Conservation (phyloP, 129 eudicot genomes). For the Ambrosia trifida region DNA sequence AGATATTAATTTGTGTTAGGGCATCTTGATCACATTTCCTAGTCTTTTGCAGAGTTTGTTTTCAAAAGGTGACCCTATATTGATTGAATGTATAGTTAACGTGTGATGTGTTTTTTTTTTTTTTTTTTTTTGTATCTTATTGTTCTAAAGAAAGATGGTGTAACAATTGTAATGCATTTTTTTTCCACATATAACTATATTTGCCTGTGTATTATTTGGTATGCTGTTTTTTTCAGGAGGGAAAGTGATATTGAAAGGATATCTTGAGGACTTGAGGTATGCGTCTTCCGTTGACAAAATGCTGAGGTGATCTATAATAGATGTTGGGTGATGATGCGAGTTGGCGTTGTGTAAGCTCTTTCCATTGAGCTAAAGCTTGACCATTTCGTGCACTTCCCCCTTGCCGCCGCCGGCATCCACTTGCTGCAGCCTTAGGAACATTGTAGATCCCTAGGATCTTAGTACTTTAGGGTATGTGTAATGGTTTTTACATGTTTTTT, state of each 20-base stretch:
- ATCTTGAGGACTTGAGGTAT: not conserved
- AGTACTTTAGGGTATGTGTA: no score
- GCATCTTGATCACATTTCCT: not conserved
- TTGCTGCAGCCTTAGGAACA: no score
- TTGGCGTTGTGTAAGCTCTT: no score
- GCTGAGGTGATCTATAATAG: no score
- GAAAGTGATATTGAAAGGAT: not conserved
- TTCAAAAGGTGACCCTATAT: not conserved
- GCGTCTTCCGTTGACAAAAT: no score
- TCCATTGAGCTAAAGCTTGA: no score
- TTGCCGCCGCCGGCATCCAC: no score
- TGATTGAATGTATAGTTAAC: not conserved
- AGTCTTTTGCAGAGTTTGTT: not conserved
- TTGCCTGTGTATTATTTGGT: not conserved
- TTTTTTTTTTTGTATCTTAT: constrained; percentile 1
- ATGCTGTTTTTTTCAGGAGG: not conserved
- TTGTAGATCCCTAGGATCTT: no score
- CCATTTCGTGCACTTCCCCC: no score
- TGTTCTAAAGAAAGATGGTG: not conserved
- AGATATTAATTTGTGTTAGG: constrained; percentile 14
- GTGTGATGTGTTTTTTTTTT: not conserved
- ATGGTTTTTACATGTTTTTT: no score
- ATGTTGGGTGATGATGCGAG: no score
- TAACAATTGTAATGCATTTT: not conserved
- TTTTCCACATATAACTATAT: not conserved